These are phyloP conservation scores for Acacia melanoxylon DNA, from an alignment of 306 rosid genomes.

Conservation along the genomic window DNA sequence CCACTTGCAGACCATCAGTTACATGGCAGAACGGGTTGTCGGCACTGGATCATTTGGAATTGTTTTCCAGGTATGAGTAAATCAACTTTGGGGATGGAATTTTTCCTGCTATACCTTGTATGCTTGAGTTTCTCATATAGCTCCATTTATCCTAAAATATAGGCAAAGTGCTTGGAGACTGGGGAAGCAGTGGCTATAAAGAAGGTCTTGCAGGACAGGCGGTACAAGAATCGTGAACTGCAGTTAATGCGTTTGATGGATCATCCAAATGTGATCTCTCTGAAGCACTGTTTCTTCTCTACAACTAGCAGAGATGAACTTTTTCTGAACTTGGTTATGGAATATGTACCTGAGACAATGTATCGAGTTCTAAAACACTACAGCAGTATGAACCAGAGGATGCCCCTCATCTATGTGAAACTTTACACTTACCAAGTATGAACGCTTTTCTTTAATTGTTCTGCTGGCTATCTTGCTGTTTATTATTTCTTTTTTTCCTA, in stretches of 20 bases:
- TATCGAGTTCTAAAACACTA: constrained; percentile 80
- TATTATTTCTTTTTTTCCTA: constrained; percentile 1
- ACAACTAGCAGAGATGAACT: constrained; percentile 85
- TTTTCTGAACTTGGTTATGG: constrained; percentile 91
- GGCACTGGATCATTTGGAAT: constrained; percentile 97
- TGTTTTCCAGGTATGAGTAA: constrained; percentile 80
- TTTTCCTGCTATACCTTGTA: constrained; percentile 10
- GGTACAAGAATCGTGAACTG: constrained; percentile 89
- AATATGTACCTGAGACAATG: constrained; percentile 90
- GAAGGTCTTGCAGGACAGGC: constrained; percentile 89
- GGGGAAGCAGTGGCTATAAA: constrained; percentile 89
- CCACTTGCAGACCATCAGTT: constrained; percentile 81
- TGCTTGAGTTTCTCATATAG: constrained; percentile 34
- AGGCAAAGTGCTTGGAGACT: constrained; percentile 96
- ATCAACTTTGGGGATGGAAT: constrained; percentile 7
- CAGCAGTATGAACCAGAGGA: constrained; percentile 77
- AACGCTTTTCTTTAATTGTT: not conserved
- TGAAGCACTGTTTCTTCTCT: constrained; percentile 91
- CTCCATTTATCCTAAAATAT: constrained; percentile 20
- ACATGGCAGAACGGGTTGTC: constrained; percentile 96
- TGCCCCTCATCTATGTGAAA: constrained; percentile 92
- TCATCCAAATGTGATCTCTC: constrained; percentile 81
- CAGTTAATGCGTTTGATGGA: constrained; percentile 97
- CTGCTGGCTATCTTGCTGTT: constrained; percentile 5
- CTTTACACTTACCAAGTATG: constrained; percentile 93